Evolutionary conservation across 768 basidiomycete species (phyloP).

Genomic region (Botryobasidium botryosum): DNA sequence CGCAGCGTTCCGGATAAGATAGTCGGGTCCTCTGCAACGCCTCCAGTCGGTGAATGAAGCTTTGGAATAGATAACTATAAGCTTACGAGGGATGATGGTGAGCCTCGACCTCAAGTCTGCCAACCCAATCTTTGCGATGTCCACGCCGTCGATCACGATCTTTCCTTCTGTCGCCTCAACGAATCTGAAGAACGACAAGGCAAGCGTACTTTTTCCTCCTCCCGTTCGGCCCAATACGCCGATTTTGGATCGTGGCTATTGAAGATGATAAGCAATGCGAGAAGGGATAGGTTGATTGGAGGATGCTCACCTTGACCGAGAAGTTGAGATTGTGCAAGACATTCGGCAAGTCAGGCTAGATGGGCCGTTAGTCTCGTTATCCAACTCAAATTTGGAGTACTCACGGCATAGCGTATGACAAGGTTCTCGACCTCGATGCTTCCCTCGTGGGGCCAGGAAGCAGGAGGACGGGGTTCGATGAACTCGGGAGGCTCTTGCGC

Average conservation of each 20-base stretch:
- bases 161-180: constrained; percentile 70
- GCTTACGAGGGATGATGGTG: constrained; percentile 59
- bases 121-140: constrained; percentile 64
- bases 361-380: neutral
- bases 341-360: constrained; percentile 67
- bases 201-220: constrained; percentile 20
- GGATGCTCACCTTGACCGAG: constrained; percentile 24
- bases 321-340: constrained; percentile 72
- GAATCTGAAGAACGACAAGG: constrained; percentile 75
- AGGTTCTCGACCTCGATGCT: constrained; percentile 16
- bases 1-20: constrained; percentile 71
- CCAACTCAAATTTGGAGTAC: constrained; percentile 5
- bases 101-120: constrained; percentile 63
- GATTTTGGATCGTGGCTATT: constrained; percentile 8
- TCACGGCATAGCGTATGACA: constrained; percentile 17
- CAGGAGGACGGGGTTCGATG: constrained; percentile 65
- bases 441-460: constrained; percentile 52
- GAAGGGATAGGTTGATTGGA: too few species aligned
- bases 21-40: constrained; percentile 60
- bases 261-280: neutral
- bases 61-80: neutral
- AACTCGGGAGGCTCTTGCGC: constrained; percentile 66
- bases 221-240: constrained; percentile 2
- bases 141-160: constrained; percentile 60
- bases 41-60: neutral